Evolutionary conservation across 257 asterid species (phyloP).

Genomic region (Solanum sejunctum): DNA sequence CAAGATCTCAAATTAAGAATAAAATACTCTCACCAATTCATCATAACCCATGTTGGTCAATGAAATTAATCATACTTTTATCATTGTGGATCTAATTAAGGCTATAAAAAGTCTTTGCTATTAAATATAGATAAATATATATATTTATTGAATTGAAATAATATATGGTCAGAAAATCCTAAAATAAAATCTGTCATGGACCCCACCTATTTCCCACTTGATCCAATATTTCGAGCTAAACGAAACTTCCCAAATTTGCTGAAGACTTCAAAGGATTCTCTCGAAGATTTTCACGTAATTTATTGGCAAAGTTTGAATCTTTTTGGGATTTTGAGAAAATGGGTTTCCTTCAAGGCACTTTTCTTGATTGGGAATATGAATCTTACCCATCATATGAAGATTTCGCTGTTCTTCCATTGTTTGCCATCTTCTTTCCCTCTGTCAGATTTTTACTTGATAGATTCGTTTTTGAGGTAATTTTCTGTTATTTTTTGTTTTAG

Average conservation of each 20-base stretch:
- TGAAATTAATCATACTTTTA: too few species aligned
- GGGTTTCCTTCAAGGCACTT: slow-evolving; percentile 37
- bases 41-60: too few species aligned
- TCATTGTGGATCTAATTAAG: too few species aligned
- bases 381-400: slow-evolving; percentile 64
- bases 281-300: not conserved
- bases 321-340: slow-evolving; percentile 13
- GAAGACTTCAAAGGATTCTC: not conserved
- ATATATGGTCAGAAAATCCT: not conserved
- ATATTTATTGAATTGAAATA: not conserved
- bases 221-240: not conserved
- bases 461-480: slow-evolving; percentile 70
- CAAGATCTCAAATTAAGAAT: too few species aligned
- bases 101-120: not conserved
- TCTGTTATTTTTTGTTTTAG: not conserved
- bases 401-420: slow-evolving; percentile 56
- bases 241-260: not conserved
- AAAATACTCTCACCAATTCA: rapidly evolving
- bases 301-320: slow-evolving; percentile 1
- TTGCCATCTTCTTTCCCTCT: slow-evolving; percentile 65
- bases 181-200: not conserved
- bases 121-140: too few species aligned
- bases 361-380: slow-evolving; percentile 69
- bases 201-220: not conserved
- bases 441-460: slow-evolving; percentile 81